A percentile compares a stretch with the other conserved stretches of the same genome.
Conservation (phyloP, 1,284 basidiomycete genomes). For the Anthracocystis setariae region DNA sequence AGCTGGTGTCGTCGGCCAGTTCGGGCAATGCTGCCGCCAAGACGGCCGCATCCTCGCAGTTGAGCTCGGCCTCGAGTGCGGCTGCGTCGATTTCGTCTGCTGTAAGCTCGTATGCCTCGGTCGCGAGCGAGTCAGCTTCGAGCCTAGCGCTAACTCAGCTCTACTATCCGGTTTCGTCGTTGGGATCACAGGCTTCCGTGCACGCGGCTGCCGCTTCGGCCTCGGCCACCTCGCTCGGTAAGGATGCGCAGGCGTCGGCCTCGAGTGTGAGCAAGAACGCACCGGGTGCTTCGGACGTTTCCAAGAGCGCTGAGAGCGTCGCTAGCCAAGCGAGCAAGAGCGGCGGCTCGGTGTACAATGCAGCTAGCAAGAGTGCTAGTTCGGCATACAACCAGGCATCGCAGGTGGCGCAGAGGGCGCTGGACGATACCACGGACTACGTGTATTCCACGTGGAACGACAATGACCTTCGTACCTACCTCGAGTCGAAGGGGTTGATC, state of each 20-base stretch:
- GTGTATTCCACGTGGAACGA: slow-evolving; percentile 64
- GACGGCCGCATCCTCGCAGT: slow-evolving; percentile 41
- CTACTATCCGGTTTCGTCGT: slow-evolving; percentile 51
- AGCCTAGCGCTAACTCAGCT: slow-evolving; percentile 53
- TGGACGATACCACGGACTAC: slow-evolving; percentile 65
- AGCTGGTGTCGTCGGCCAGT: slow-evolving; percentile 42
- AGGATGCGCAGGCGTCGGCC: slow-evolving; percentile 25
- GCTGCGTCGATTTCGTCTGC: slow-evolving; percentile 56
- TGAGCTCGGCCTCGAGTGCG: slow-evolving; percentile 42
- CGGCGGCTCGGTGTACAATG: slow-evolving; percentile 36
- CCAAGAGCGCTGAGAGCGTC: slow-evolving; percentile 45
- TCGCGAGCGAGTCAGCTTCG: slow-evolving; percentile 37
- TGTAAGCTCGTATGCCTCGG: slow-evolving; percentile 48
- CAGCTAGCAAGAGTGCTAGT: slow-evolving; percentile 51
- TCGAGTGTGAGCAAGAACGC: slow-evolving; percentile 20
- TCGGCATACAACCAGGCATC: slow-evolving; percentile 55
- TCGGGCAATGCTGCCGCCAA: slow-evolving; percentile 36
- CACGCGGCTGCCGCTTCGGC: slow-evolving; percentile 33
- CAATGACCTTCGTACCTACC: slow-evolving; percentile 56
- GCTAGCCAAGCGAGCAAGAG: slow-evolving; percentile 46
- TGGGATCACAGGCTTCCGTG: slow-evolving; percentile 52
- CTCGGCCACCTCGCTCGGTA: slow-evolving; percentile 24
- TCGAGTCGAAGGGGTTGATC: slow-evolving; percentile 56
- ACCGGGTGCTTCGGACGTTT: slow-evolving; percentile 11
- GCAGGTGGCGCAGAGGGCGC: slow-evolving; percentile 19